phyloP scores from a whole-genome alignment of 2,329 filamentous ascomycete genomes.

The Dothidotthia symphoricarpi region DNA sequence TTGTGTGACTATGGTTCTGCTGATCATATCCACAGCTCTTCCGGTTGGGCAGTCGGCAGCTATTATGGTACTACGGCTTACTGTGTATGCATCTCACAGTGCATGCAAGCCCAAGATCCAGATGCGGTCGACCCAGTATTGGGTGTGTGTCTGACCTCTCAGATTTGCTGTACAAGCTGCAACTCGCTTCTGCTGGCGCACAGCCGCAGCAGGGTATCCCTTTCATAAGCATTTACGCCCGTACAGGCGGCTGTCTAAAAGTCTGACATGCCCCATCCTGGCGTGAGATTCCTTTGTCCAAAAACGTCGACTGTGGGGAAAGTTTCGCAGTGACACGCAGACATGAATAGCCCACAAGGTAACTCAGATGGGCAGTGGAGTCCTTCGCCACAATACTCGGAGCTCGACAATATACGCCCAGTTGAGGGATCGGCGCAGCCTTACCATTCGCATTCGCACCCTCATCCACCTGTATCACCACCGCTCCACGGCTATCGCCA shows the following conservation, averaged over 20 bases:
- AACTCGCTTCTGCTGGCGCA: slow-evolving; percentile 7
- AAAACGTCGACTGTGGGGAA: no score
- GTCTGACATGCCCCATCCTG: slow-evolving; percentile 7
- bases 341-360: slow-evolving; percentile 10
- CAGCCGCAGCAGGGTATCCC: slow-evolving; percentile 13
- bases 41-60: no score
- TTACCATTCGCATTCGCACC: slow-evolving; percentile 9
- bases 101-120: no score
- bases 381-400: slow-evolving; percentile 21
- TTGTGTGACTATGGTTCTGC: no score
- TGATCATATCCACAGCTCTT: no score
- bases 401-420: slow-evolving; percentile 18
- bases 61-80: no score
- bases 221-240: slow-evolving; percentile 6
- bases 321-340: no score
- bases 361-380: slow-evolving; percentile 20
- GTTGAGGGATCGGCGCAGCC: slow-evolving; percentile 7
- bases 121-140: no score
- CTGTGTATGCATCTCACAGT: no score
- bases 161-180: no score
- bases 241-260: slow-evolving; percentile 8
- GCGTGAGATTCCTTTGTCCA: slow-evolving; percentile 2
- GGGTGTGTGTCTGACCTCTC: no score
- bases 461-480: slow-evolving; percentile 17
- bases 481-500: slow-evolving; percentile 15